Evolutionary conservation across 495 filamentous ascomycete genomes (phyloP).

Genomic region (Neurospora intermedia): DNA sequence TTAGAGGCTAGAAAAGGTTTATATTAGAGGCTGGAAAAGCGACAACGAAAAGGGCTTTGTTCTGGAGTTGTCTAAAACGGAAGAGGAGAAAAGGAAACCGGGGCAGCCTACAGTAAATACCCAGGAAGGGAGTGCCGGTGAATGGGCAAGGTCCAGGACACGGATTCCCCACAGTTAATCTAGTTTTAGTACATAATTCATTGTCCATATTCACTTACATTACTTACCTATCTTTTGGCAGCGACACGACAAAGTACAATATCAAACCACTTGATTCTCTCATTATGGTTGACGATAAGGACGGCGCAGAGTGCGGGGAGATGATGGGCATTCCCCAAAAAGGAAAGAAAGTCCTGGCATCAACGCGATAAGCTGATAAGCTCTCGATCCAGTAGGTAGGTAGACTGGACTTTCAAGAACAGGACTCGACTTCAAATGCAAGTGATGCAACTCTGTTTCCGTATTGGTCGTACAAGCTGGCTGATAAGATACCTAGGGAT

Average conservation of each 20-base stretch:
- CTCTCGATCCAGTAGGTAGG: too few relatives aligned
- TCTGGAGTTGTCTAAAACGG: too few relatives aligned
- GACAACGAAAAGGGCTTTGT: too few relatives aligned
- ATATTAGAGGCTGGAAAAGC: neutral
- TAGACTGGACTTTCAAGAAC: neutral
- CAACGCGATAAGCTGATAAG: neutral
- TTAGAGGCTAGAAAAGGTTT: neutral
- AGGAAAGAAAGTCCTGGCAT: constrained; percentile 11
- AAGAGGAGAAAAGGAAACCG: too few relatives aligned
- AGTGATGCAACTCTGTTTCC: neutral
- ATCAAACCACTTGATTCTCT: too few relatives aligned
- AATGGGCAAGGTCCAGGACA: too few relatives aligned
- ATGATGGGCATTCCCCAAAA: constrained; percentile 1
- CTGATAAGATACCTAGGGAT: neutral
- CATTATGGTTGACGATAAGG: neutral
- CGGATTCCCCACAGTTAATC: too few relatives aligned
- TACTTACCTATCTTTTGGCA: too few relatives aligned
- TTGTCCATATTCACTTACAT: neutral
- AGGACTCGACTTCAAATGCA: neutral
- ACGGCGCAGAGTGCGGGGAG: neutral
- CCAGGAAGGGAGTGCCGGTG: too few relatives aligned
- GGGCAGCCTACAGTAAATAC: too few relatives aligned
- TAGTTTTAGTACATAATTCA: neutral
- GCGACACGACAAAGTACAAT: too few relatives aligned
- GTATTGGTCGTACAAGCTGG: neutral